Evolutionary conservation across 345 rosid genomes (phyloP).

Genomic region (Punica granatum): DNA sequence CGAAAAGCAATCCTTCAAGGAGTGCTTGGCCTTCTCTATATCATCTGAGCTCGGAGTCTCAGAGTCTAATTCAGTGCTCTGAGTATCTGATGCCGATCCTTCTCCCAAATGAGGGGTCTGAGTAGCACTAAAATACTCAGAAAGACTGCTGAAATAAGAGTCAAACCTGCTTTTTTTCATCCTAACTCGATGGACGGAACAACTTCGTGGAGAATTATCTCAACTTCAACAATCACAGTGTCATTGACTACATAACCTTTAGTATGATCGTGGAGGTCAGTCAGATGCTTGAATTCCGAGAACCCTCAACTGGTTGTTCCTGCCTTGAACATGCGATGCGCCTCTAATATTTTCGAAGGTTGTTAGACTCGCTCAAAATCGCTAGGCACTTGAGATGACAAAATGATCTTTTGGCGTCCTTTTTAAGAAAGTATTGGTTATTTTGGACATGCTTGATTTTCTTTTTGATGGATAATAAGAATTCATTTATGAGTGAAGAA

Average conservation of each 20-base stretch:
- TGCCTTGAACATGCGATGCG: not conserved
- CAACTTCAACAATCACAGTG: not conserved
- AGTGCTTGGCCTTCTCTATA: not conserved
- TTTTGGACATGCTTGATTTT: too few species aligned
- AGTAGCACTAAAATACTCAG: not conserved
- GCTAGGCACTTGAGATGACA: too few species aligned
- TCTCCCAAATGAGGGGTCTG: not conserved
- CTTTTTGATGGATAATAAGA: too few species aligned
- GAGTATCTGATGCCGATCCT: not conserved
- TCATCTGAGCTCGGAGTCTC: not conserved
- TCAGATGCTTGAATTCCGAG: not conserved
- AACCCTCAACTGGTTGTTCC: not conserved
- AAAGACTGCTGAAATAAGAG: not conserved
- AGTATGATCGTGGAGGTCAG: not conserved
- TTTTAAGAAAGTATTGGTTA: too few species aligned
- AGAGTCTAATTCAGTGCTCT: not conserved
- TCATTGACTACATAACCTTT: not conserved
- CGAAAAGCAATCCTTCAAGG: not conserved
- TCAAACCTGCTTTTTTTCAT: not conserved
- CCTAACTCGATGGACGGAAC: not conserved
- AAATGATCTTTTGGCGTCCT: too few species aligned
- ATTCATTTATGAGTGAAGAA: too few species aligned
- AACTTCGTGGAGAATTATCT: not conserved
- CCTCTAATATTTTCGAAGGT: too few species aligned
- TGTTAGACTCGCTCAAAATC: too few species aligned